Evolutionary conservation across 345 rosid genomes (phyloP), one percentile per base, ranked within the genome.

Genomic region (Psidium friedrichsthalianum): DNA sequence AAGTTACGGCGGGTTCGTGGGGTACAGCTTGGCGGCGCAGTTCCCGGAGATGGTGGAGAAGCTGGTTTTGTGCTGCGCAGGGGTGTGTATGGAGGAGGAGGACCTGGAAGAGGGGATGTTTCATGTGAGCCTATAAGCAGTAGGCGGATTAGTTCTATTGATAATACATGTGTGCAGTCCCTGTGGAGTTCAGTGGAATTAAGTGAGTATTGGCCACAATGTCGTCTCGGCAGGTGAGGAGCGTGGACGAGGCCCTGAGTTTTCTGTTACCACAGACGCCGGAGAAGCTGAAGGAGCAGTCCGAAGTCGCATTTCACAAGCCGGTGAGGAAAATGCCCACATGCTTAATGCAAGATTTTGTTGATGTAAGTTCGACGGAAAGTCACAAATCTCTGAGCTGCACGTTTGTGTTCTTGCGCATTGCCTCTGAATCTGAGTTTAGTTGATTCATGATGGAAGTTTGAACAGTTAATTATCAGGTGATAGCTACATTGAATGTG

Each of bases 1-100:
- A 29, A 88, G 90, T 53, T 88, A 88, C 44, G 90, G 90, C 18
- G 88, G 90, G 0, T 84, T 88, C 27, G 90, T 88, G 83, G 88
- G 85, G 51, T 88, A 88, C 82, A 83, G 74, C 58, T 29, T 88
- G 86, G 90, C 88, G 25, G 88, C 74, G 9, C 86, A 88, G 78
- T 84, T 51, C 58, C 86, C 82, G 20, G 84, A 86, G 85, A 86
- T 58, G 57, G 86, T 86, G 57, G 90, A 88, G 85, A 76, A 80
- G 36, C 3, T 86, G 84, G 88, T 85, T 59, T 53, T 88, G 52
- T 78, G 82, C 55, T 86, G 87, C 64, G 82, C 89, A 2, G 89
- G 89, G 29, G 86, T 88, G 36, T 56, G 84, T 24, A 59, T 85
- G 89, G 89, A 88, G 86, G 86, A 86, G 52, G 51, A 83, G 76